Evolutionary conservation across 805 yeast genomes (phyloP).

Genomic region (Kazachstania bromeliacearum): DNA sequence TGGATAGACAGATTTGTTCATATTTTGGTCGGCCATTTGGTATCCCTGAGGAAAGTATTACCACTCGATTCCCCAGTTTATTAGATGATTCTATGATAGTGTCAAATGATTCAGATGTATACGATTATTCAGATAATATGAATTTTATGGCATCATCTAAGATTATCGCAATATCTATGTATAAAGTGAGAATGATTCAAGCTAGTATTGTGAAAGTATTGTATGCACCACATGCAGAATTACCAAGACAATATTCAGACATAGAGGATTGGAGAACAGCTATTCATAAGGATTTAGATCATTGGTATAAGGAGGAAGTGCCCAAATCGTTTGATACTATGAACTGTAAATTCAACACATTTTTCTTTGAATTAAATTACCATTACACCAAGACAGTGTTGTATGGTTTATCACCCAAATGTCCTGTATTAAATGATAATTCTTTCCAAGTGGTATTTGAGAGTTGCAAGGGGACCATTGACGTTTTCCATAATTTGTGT

Average conservation of each 20-base stretch:
- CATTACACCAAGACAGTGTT: conserved; percentile 63
- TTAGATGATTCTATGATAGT: conserved; percentile 63
- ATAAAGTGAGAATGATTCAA: conserved; percentile 63
- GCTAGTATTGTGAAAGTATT: conserved; percentile 64
- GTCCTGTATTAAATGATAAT: conserved; percentile 40
- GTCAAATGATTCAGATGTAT: conserved; percentile 25
- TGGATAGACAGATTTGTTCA: conserved; percentile 80
- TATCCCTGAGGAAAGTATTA: conserved; percentile 71
- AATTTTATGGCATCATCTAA: conserved; percentile 53
- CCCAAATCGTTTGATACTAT: conserved; percentile 49
- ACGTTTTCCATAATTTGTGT: conserved; percentile 50
- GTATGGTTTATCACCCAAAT: conserved; percentile 71
- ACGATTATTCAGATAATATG: conserved; percentile 34
- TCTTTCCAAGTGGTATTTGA: conserved; percentile 51
- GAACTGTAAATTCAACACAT: conserved; percentile 67
- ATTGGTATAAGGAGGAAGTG: conserved; percentile 48
- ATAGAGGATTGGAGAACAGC: conserved; percentile 56
- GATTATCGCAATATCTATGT: conserved; percentile 54
- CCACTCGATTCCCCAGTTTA: conserved; percentile 61
- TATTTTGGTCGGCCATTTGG: conserved; percentile 85
- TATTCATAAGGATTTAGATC: conserved; percentile 42
- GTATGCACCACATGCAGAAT: conserved; percentile 55
- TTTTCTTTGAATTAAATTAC: conserved; percentile 65
- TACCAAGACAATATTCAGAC: conserved; percentile 52
- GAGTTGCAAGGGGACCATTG: conserved; percentile 58